phyloP scores from a whole-genome alignment of 768 basidiomycete genomes.

The Boletus tylopilopsis region DNA sequence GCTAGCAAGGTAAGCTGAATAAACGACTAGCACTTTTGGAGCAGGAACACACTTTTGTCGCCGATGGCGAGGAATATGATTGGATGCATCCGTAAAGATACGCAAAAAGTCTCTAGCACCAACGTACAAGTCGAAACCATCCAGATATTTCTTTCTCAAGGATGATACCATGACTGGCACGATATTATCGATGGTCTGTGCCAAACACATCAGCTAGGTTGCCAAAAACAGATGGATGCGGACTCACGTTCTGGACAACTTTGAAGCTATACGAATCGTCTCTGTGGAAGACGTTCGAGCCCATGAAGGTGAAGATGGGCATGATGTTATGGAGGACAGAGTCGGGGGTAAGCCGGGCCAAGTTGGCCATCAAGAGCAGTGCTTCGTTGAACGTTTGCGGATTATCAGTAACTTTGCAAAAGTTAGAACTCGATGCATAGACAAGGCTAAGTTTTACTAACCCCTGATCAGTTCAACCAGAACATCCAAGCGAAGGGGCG shows the following conservation, averaged over 20 bases:
- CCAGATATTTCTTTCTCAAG: slow-evolving; percentile 53
- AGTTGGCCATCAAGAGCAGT: slow-evolving; percentile 76
- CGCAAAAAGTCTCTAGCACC: slow-evolving; percentile 78
- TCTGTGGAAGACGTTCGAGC: slow-evolving; percentile 94
- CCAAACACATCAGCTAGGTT: neutral
- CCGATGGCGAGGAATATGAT: slow-evolving; percentile 90
- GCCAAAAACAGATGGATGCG: neutral
- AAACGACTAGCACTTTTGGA: neutral
- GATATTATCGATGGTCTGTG: slow-evolving; percentile 86
- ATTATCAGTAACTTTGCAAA: slow-evolving; percentile 72
- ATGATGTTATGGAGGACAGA: slow-evolving; percentile 92
- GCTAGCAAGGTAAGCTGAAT: slow-evolving; percentile 36
- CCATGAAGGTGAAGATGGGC: slow-evolving; percentile 99
- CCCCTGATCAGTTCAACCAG: slow-evolving; percentile 85
- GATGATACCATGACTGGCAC: slow-evolving; percentile 91
- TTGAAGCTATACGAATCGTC: slow-evolving; percentile 95
- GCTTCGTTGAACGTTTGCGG: slow-evolving; percentile 96
- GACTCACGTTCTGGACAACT: slow-evolving; percentile 83
- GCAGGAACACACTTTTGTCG: slow-evolving; percentile 65
- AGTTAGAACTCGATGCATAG: neutral
- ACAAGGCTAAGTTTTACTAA: slow-evolving; percentile 24
- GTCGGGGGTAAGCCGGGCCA: slow-evolving; percentile 83
- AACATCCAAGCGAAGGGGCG: slow-evolving; percentile 73
- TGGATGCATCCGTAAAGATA: slow-evolving; percentile 91
- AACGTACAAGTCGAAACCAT: slow-evolving; percentile 58